phyloP scores from a whole-genome alignment of 2,329 filamentous ascomycete genomes.

The Talaromyces sp. region DNA sequence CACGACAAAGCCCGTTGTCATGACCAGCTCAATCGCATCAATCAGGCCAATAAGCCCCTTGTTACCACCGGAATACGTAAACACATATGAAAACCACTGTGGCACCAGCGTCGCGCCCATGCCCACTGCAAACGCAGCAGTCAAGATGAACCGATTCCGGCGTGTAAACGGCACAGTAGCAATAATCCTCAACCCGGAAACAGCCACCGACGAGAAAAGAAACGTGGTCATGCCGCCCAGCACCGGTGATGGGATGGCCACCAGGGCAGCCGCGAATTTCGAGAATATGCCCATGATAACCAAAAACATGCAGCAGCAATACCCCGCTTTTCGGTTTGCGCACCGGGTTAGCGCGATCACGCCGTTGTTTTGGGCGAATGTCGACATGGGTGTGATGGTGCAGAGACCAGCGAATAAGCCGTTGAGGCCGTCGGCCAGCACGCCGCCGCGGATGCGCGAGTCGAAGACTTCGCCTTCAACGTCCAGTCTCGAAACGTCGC shows the following conservation, averaged over 20 bases:
- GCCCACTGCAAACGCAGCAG: conserved; percentile 57
- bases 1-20: conserved; percentile 60
- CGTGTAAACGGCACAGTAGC: conserved; percentile 59
- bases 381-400: conserved; percentile 65
- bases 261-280: conserved; percentile 65
- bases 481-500: conserved; percentile 60
- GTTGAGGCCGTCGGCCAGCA: conserved; percentile 64
- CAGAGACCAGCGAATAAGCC: conserved; percentile 59
- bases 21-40: conserved; percentile 57
- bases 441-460: conserved; percentile 64
- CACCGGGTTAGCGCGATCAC: conserved; percentile 65
- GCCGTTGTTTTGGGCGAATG: conserved; percentile 66
- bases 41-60: conserved; percentile 60
- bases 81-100: conserved; percentile 45
- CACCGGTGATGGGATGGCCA: conserved; percentile 55
- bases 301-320: conserved; percentile 62
- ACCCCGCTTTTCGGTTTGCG: conserved; percentile 64
- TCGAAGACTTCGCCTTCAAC: conserved; percentile 63
- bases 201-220: conserved; percentile 62
- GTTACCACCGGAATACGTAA: conserved; percentile 51
- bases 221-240: conserved; percentile 56
- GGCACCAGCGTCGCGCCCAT: conserved; percentile 50
- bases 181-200: conserved; percentile 64
- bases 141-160: conserved; percentile 63
- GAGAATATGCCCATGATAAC: conserved; percentile 66